These are phyloP conservation scores for Pythium graminicola DNA, from an alignment of 352 stramenopile species.

Conservation along the genomic window DNA sequence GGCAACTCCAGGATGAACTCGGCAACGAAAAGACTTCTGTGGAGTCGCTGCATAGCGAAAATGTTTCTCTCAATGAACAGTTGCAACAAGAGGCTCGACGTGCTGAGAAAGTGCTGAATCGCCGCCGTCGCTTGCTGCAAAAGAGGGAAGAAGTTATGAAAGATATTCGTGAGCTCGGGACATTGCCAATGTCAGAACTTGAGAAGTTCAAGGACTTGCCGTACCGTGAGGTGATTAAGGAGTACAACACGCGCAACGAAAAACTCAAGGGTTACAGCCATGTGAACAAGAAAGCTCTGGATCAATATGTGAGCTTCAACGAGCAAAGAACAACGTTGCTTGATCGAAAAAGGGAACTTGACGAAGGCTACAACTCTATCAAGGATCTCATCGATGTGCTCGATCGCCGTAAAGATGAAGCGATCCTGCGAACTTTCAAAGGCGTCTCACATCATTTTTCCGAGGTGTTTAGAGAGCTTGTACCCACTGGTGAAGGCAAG, in stretches of 20 bases:
- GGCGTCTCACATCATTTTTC: conserved; percentile 97
- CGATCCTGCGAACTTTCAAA: conserved; percentile 98
- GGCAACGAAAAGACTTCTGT: conserved; percentile 34
- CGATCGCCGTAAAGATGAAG: conserved; percentile 97
- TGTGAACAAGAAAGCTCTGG: conserved; percentile 99
- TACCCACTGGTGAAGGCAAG: conserved; percentile 94
- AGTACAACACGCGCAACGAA: conserved; percentile 93
- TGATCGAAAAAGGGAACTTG: conserved; percentile 94
- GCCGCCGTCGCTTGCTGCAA: conserved; percentile 66
- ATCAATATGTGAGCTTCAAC: conserved; percentile 99
- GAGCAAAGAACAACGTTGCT: conserved; percentile 90
- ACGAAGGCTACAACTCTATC: conserved; percentile 89
- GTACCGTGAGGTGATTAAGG: conserved; percentile 90
- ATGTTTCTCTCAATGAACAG: conserved; percentile 67
- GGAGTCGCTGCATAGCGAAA: conserved; percentile 51
- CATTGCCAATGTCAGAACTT: conserved; percentile 91
- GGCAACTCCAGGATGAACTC: conserved; percentile 44
- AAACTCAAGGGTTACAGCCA: conserved; percentile 97
- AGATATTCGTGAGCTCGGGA: conserved; percentile 97
- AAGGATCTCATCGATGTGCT: conserved; percentile 86
- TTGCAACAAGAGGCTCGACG: conserved; percentile 73
- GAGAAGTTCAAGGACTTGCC: conserved; percentile 86
- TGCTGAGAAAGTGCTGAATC: conserved; percentile 82
- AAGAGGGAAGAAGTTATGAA: conserved; percentile 92
- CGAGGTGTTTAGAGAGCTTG: conserved; percentile 97